Base-by-base conservation (phyloP, 768 basidiomycete genomes). In the Kwoniella dendrophila region DNA sequence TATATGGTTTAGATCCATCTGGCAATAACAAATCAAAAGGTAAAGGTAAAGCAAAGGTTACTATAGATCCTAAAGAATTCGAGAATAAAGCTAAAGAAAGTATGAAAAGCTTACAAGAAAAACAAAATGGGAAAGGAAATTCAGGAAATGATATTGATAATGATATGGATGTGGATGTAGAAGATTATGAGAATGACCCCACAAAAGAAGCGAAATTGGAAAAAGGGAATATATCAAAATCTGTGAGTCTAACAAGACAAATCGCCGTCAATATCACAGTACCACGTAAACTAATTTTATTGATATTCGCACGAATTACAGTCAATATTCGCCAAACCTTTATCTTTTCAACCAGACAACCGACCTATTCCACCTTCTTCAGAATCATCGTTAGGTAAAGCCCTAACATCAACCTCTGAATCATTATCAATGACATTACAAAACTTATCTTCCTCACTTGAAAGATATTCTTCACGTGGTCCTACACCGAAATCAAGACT, bases 1-100 rank as follows among this genome's bases (percentile, higher is more conserved):
- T 75, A 55, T 75, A 75, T 51, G 71, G 66, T n/a, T 20, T 56
- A 36, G 33, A 43, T 26, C 22, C 16, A n/a, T 26, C 7, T 26
- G 48, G 34, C 24, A 29, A 40, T 29, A 22, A 53, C 12, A 2
- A 36, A 10, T 43, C 41, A 30, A 26, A 44, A 10, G 52, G 47
- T 29, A 41, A 72, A 45, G 70, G 64, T 7, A 68, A 69, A 34
- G 45, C 43, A 11, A 72, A 73, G 49, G 49, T 30, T 6, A 53
- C 41, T 20, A 27, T 62, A 14, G 64, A 59, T 22, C 50, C 26
- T 38, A 36, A 63, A 12, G 59, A 56, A 48, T 68, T 68, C 32
- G 60, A 68, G 56, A 50, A 43, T 16, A 24, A 38, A 4, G 48
- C 60, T 18, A 51, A 33, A 29, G 53, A 62, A 26, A 49, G 53